Evolutionary conservation across 768 basidiomycete species (phyloP).

Genomic region (Mycena vulgaris): DNA sequence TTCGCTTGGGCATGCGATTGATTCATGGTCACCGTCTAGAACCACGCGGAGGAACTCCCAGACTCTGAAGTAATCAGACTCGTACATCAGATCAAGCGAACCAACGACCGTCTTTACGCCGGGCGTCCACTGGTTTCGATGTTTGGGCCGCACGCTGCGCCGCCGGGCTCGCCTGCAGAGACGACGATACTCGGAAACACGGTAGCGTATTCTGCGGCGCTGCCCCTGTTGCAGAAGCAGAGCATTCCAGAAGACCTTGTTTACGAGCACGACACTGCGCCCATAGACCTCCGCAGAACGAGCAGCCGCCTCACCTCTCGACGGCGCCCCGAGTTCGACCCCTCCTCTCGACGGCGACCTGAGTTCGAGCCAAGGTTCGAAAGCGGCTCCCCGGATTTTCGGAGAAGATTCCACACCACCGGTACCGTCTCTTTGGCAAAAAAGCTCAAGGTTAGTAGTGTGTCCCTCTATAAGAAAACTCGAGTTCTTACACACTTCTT

Average conservation of each 20-base stretch:
- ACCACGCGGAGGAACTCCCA: slow-evolving; percentile 12
- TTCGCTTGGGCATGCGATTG: not conserved
- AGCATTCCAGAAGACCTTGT: not conserved
- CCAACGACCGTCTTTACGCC: not conserved
- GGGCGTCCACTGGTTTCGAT: not conserved
- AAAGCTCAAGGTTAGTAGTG: not conserved
- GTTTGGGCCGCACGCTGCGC: not conserved
- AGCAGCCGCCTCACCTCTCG: too few relatives aligned
- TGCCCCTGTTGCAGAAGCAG: not conserved
- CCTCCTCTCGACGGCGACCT: not conserved
- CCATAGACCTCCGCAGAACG: not conserved
- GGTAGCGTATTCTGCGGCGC: not conserved
- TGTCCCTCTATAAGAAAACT: too few relatives aligned
- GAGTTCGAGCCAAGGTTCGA: not conserved
- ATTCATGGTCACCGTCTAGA: not conserved
- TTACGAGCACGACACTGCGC: not conserved
- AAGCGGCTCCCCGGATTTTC: not conserved
- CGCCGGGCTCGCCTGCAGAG: slow-evolving; percentile 9
- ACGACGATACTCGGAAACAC: not conserved
- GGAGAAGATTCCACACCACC: slow-evolving; percentile 8
- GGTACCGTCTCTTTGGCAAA: not conserved
- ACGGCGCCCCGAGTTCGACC: not conserved
- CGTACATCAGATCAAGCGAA: not conserved
- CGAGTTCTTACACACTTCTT: not conserved
- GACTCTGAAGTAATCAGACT: accelerated